Evolutionary conservation across 176 grass and related monocot species (phyloP), one percentile per base, ranked within the genome.

Genomic region (Oryza glaberrima): DNA sequence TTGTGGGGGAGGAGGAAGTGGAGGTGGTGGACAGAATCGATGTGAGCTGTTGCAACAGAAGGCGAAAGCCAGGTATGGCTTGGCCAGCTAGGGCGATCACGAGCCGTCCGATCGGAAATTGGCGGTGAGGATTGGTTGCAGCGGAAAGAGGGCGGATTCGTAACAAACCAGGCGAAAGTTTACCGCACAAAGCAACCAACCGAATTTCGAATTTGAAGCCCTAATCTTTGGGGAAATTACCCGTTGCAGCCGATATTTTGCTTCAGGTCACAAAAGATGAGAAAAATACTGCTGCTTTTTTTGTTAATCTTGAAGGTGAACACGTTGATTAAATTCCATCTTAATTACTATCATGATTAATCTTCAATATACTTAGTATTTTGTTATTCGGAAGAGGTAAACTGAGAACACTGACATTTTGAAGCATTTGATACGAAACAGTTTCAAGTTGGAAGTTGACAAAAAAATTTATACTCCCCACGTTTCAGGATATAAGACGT

Each of bases 1-100:
- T 16, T 48, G 80, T 1, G 77, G 69, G 81, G 25, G 73, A 35
- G 69, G 79, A 52, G 71, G 67, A 58, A 60, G 22, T 77, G 88
- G 46, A 65, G 90, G 77, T 85, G 77, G 36, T 63, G 58, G 58
- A 75, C 73, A 19, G 64, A 82, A 72, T 76, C 64, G 89, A 63
- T 83, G 86, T 26, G 77, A 86, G 80, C 63, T 67, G 75, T 43
- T 80, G 77, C 66, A 67, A 77, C 22, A 73, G 72, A 43, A 61
- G 64, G 76, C 65, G 11, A 71, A 58, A 61, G 49, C 82, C 84
- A 79, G 79, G 86, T 79, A 32, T 61, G 60, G 67, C 78, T 44
- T 67, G 5, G 36, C 36, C 44, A 20, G 4, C 66, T 73, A 4
- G 67, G 25, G 23, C 2, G 0, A 45, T 19, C 1, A 1, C 4